Evolutionary conservation across 129 eudicot species (phyloP).

Genomic region (Deinandra increscens): DNA sequence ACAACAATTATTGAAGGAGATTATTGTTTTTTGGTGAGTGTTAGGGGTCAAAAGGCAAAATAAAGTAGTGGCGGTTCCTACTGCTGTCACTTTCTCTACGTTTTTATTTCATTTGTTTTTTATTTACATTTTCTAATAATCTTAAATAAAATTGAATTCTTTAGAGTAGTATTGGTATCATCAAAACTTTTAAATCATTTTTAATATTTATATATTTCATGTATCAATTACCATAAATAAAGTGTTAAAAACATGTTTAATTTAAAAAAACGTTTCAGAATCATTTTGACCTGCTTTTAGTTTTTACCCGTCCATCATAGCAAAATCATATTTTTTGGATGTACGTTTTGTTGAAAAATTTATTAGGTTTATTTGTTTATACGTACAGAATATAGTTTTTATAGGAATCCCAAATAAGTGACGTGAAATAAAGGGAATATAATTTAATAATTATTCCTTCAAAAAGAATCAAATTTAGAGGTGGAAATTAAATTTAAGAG

Average conservation of each 20-base stretch:
- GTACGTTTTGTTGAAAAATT: not conserved
- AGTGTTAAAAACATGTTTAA: not conserved
- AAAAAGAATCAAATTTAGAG: slow-evolving; percentile 19
- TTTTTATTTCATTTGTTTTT: not conserved
- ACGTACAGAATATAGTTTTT: not conserved
- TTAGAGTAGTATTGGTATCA: not conserved
- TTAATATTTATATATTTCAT: not conserved
- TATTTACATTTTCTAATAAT: not conserved
- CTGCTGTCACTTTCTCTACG: slow-evolving; percentile 14
- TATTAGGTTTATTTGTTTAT: not conserved
- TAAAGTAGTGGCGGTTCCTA: slow-evolving; percentile 3
- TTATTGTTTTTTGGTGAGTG: not conserved
- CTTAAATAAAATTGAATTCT: not conserved
- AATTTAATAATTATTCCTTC: slow-evolving; percentile 28
- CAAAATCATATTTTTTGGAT: not conserved
- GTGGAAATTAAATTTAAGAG: slow-evolving; percentile 22
- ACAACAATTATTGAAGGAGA: slow-evolving; percentile 2
- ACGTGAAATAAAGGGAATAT: slow-evolving; percentile 42
- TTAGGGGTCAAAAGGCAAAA: not conserved
- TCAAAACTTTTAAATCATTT: not conserved
- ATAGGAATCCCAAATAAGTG: slow-evolving; percentile 28
- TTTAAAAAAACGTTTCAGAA: too few relatives aligned
- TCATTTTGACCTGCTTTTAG: too few relatives aligned
- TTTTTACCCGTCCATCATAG: not conserved
- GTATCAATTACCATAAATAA: not conserved